Percentiles rank a stretch among this genome's conserved stretches.
These are phyloP conservation scores for Scheffersomyces lignicola DNA, from an alignment of 1,139 yeast genomes.

Conservation along the genomic window DNA sequence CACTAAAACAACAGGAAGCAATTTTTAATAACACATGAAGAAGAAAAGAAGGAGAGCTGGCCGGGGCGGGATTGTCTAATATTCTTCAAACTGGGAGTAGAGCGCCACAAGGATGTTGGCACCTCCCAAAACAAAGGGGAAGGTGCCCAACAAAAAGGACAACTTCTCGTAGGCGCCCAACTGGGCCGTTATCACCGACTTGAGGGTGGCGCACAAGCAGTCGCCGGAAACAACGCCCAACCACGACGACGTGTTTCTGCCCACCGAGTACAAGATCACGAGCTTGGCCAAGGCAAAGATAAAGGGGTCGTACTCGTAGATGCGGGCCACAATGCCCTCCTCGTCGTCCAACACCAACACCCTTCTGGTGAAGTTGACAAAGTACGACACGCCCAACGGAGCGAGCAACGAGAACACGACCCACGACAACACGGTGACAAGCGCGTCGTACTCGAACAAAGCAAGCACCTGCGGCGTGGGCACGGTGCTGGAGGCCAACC, in stretches of 20 bases:
- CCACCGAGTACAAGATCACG: conserved; percentile 44
- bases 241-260: conserved; percentile 32
- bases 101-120: conserved; percentile 51
- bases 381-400: conserved; percentile 51
- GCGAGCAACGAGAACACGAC: conserved; percentile 33
- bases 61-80: conserved; percentile 14
- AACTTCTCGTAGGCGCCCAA: conserved; percentile 40
- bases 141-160: conserved; percentile 42
- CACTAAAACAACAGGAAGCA: neutral
- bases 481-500: conserved; percentile 21
- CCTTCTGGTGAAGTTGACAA: conserved; percentile 54
- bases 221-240: conserved; percentile 25
- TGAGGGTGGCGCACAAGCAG: conserved; percentile 37
- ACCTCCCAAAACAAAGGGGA: conserved; percentile 49
- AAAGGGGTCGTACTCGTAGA: conserved; percentile 55
- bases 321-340: conserved; percentile 32
- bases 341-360: conserved; percentile 43
- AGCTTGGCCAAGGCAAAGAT: conserved; percentile 54
- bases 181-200: conserved; percentile 36
- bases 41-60: neutral
- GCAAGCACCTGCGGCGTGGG: conserved; percentile 39
- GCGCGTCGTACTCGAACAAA: conserved; percentile 28
- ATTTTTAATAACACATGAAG: conserved; percentile 2
- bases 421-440: conserved; percentile 44
- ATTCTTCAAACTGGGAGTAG: conserved; percentile 51